Evolutionary conservation across 768 basidiomycete species (phyloP).

Genomic region (Melanogaster broomeanus): DNA sequence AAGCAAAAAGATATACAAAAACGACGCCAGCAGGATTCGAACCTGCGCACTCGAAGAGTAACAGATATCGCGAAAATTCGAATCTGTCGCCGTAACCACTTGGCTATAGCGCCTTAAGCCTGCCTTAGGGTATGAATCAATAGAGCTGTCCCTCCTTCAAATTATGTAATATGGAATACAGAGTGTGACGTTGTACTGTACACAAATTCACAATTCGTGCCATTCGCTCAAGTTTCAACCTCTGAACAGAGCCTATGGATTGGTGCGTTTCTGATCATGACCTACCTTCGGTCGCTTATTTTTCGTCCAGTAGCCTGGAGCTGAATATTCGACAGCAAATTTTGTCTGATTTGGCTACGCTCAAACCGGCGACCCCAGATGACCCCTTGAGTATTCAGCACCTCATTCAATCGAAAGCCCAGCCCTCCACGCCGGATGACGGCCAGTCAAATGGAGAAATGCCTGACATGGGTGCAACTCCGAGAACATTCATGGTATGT

Average conservation of each 20-base stretch:
- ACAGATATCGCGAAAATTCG: constrained; percentile 42
- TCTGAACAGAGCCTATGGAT: constrained; percentile 39
- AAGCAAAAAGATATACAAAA: background rate
- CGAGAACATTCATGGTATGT: constrained; percentile 60
- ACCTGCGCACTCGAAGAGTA: constrained; percentile 43
- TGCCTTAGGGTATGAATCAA: no score
- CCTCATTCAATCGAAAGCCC: constrained; percentile 62
- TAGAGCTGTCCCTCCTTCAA: no score
- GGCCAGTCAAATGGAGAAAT: constrained; percentile 16
- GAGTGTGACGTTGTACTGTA: no score
- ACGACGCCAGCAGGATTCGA: constrained; percentile 45
- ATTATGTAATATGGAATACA: background rate
- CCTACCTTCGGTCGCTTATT: background rate
- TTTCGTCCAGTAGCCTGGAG: constrained; percentile 55
- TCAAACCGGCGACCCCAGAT: constrained; percentile 49
- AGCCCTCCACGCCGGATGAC: constrained; percentile 35
- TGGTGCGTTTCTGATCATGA: constrained; percentile 38
- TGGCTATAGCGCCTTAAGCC: constrained; percentile 55
- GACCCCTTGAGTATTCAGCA: constrained; percentile 51
- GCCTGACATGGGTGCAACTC: constrained; percentile 19
- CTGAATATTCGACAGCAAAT: constrained; percentile 77
- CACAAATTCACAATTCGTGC: no score
- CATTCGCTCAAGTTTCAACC: background rate
- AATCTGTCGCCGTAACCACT: constrained; percentile 81
- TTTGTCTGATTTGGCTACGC: constrained; percentile 69